Evolutionary conservation across 352 stramenopile species (phyloP).

Genomic region (Phytophthora meadii): DNA sequence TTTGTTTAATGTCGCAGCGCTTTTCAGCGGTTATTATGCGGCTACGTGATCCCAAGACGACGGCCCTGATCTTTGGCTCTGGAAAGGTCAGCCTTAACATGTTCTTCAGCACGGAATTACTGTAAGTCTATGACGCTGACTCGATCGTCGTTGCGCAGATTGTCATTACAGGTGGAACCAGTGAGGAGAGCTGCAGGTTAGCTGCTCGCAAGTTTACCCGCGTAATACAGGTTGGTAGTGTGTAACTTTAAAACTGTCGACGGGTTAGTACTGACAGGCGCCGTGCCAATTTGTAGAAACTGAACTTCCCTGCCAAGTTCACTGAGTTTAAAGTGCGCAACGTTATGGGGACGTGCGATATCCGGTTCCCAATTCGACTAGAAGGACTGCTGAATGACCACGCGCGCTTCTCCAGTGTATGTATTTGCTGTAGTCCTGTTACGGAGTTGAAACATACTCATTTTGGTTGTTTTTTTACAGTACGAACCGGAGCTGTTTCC

Average conservation of each 20-base stretch:
- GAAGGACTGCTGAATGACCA: constrained; percentile 98
- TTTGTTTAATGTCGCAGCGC: constrained; percentile 46
- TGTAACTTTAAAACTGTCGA: too few relatives aligned
- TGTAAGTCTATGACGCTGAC: constrained; percentile 4
- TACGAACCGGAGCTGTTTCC: constrained; percentile 99
- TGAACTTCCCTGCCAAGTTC: constrained; percentile 88
- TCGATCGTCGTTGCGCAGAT: constrained; percentile 48
- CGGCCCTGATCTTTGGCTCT: constrained; percentile 97
- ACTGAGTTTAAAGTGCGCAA: constrained; percentile 96
- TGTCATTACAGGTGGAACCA: constrained; percentile 86
- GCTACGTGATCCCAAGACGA: constrained; percentile 96
- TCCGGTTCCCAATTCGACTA: constrained; percentile 98
- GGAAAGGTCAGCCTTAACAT: constrained; percentile 83
- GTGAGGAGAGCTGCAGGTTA: constrained; percentile 84
- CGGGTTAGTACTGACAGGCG: neutral
- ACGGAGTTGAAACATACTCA: constrained; percentile 60
- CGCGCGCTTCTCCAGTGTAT: constrained; percentile 93
- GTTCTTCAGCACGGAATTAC: neutral
- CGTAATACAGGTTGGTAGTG: constrained; percentile 73
- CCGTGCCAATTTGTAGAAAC: constrained; percentile 60
- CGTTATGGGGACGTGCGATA: constrained; percentile 98
- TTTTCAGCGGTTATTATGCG: constrained; percentile 98
- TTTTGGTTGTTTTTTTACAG: constrained; percentile 94
- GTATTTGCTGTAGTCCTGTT: constrained; percentile 21
- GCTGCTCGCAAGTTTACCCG: constrained; percentile 87